Base-by-base conservation (phyloP, 2,329 filamentous ascomycete species). In the Didymella lethalis region DNA sequence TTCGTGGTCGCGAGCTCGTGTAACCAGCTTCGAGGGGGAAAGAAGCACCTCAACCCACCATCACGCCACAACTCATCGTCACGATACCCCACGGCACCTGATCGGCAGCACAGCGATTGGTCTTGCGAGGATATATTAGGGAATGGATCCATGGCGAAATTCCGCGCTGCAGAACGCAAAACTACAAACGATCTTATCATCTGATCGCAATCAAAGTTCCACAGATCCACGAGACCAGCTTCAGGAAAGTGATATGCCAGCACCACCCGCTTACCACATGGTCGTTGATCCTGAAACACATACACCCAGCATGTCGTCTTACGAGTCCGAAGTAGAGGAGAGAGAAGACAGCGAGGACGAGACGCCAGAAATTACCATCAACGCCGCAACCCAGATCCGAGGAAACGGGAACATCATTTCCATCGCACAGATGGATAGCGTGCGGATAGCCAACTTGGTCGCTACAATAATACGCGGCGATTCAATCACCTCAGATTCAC, bases 341-440 rank as follows among this genome's bases (percentile, higher is more conserved):
- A 54, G 64, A 23, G 60, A 64, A 20, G 61, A 67, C 29, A 55
- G 63, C 20, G 63, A 69, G 23, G 59, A 63, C 7, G 65, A 68
- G 3, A 62, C 49, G 10, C 71, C 70, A n/a, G 73, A 75, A 54
- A 62, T 76, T 36, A 75, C 68, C 20, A 66, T 76, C 54, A 76
- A 76, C 57, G 71, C 74, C 7, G 64, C 68, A 0, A 75, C 73
- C 8, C 72, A 76, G 44, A 69, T 76, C 40, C 63, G 72, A 31
- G 73, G 73, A 38, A 67, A 71, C 18, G 72, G 69, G 4, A 76
- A 76, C 57, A 75, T 76, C 28, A 66, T 76, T 29, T 72, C 68
- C 25, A 69, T 74, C 32, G 65, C 68, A 20, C 72, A 71, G 31
- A 68, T 76, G 67, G 72, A 76, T 44, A 70, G 64, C 29, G 59